Evolutionary conservation across 495 filamentous ascomycete genomes (phyloP).

Genomic region (Penicillium angulare): DNA sequence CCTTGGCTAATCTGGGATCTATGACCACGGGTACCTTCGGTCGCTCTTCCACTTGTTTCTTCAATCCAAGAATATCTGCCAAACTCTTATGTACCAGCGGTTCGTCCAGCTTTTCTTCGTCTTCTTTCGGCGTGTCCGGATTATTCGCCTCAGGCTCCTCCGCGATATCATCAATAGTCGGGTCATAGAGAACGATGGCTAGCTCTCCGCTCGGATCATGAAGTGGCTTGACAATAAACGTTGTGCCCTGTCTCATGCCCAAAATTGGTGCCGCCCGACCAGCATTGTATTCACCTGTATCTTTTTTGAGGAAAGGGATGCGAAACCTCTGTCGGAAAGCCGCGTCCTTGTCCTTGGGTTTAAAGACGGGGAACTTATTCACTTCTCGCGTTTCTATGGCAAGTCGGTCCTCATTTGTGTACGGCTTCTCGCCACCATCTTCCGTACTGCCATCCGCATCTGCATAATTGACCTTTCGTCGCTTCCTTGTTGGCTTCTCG

Average conservation of each 20-base stretch:
- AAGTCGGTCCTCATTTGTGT: slow-evolving; percentile 83
- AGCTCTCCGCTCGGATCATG: slow-evolving; percentile 97
- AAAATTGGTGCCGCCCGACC: slow-evolving; percentile 79
- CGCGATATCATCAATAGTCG: slow-evolving; percentile 84
- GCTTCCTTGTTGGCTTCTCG: slow-evolving; percentile 81
- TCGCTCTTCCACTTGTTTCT: slow-evolving; percentile 76
- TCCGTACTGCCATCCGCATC: slow-evolving; percentile 68
- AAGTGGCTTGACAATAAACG: slow-evolving; percentile 84
- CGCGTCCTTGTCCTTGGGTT: slow-evolving; percentile 80
- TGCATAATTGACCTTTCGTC: slow-evolving; percentile 84
- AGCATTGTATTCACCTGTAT: slow-evolving; percentile 65
- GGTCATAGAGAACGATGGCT: slow-evolving; percentile 93
- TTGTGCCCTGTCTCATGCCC: slow-evolving; percentile 78
- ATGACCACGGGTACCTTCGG: slow-evolving; percentile 96
- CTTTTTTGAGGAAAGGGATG: slow-evolving; percentile 83
- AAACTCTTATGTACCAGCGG: slow-evolving; percentile 90
- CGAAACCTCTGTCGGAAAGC: slow-evolving; percentile 81
- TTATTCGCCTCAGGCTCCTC: slow-evolving; percentile 53
- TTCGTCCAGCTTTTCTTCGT: slow-evolving; percentile 63
- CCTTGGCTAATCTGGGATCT: slow-evolving; percentile 86
- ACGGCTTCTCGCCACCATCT: slow-evolving; percentile 73
- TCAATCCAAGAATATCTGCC: slow-evolving; percentile 92
- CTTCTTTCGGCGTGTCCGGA: slow-evolving; percentile 50
- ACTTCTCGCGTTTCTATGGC: slow-evolving; percentile 84
- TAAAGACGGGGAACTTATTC: slow-evolving; percentile 88